Conservation (phyloP, 768 basidiomycete genomes). For the Leccinellum albellum region DNA sequence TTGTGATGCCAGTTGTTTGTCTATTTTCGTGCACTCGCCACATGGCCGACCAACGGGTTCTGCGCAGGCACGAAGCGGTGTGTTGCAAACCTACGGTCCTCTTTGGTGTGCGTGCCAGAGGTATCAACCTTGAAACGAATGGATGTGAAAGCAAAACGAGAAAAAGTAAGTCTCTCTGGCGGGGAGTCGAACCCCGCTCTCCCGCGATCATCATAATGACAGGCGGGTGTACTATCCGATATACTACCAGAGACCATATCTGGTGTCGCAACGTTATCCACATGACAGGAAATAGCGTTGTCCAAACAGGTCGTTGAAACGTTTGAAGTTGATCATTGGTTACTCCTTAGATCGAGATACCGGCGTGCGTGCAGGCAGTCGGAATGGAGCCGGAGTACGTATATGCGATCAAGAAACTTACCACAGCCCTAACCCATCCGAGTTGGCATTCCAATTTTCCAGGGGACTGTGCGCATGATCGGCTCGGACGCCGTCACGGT, state of each 20-base stretch:
- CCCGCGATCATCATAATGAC: conserved; percentile 36
- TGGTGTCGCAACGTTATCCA: background rate
- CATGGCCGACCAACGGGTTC: background rate
- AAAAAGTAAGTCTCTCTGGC: conserved; percentile 36
- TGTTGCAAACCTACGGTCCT: background rate
- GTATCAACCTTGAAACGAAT: no score
- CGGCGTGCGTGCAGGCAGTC: no score
- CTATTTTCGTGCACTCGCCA: background rate
- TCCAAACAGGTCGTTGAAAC: no score
- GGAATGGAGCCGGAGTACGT: no score
- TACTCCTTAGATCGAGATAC: no score
- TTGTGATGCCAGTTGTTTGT: background rate
- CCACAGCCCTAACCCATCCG: no score
- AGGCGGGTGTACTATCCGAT: conserved; percentile 52
- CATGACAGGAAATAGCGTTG: background rate
- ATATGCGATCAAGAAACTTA: no score
- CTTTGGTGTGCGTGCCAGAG: no score
- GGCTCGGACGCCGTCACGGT: no score
- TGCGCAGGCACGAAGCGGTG: background rate
- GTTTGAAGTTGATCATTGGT: no score
- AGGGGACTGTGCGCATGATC: no score
- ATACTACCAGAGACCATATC: conserved; percentile 41
- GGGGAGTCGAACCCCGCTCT: conserved; percentile 46
- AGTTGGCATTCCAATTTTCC: no score
- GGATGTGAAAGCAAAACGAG: background rate